Evolutionary conservation across 2,329 filamentous ascomycete species (phyloP).

Genomic region (Neopestalotiopsis sp.): DNA sequence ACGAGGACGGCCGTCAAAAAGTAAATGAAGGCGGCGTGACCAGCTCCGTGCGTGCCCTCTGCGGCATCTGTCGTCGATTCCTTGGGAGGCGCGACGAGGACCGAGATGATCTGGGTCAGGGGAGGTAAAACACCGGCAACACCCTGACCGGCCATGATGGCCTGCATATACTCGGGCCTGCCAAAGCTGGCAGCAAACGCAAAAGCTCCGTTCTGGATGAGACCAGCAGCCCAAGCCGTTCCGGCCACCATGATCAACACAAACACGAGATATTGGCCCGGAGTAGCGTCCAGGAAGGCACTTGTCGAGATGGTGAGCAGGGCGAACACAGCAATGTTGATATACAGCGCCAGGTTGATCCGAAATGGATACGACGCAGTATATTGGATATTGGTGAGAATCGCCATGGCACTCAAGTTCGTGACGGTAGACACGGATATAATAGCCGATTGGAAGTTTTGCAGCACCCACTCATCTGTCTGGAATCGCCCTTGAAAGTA

Average conservation of each 20-base stretch:
- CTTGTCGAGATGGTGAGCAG: slow-evolving; percentile 82
- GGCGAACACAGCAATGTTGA: slow-evolving; percentile 79
- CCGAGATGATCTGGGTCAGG: slow-evolving; percentile 80
- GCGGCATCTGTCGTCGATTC: slow-evolving; percentile 40
- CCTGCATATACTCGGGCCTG: slow-evolving; percentile 88
- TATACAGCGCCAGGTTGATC: slow-evolving; percentile 75
- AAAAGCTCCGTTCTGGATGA: slow-evolving; percentile 94
- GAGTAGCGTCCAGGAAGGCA: slow-evolving; percentile 64
- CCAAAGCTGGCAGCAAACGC: slow-evolving; percentile 89
- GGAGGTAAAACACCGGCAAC: slow-evolving; percentile 90
- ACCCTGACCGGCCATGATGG: slow-evolving; percentile 93
- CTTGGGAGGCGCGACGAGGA: slow-evolving; percentile 62
- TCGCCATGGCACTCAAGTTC: slow-evolving; percentile 76
- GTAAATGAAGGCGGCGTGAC: slow-evolving; percentile 83
- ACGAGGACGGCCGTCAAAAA: slow-evolving; percentile 87
- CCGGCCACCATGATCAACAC: slow-evolving; percentile 80
- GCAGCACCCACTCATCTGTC: slow-evolving; percentile 70
- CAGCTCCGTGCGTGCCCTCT: slow-evolving; percentile 37
- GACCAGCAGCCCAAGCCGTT: slow-evolving; percentile 79
- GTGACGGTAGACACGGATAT: slow-evolving; percentile 84
- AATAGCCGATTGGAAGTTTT: slow-evolving; percentile 89
- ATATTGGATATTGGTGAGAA: slow-evolving; percentile 80
- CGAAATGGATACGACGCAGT: slow-evolving; percentile 87
- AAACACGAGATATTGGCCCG: slow-evolving; percentile 77
- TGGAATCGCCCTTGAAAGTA: slow-evolving; percentile 89